These are phyloP conservation scores for Scleroderma citrinum DNA, from an alignment of 768 basidiomycete genomes.

Conservation along the genomic window DNA sequence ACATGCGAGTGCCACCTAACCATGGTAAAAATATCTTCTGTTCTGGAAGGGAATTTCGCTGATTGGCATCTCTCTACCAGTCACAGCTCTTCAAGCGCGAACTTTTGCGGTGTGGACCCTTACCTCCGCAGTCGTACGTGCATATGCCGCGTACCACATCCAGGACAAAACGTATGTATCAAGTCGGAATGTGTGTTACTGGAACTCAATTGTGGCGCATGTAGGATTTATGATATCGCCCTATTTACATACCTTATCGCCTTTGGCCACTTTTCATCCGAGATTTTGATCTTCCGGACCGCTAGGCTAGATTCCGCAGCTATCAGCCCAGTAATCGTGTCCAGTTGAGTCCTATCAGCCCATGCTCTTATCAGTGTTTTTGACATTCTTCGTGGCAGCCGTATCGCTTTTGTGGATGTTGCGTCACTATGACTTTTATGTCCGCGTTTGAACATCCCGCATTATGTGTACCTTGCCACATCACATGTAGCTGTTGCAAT, in stretches of 20 bases:
- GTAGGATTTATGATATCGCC: conserved; percentile 85
- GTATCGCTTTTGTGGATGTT: conserved; percentile 81
- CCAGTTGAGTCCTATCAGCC: conserved; percentile 53
- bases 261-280: conserved; percentile 83
- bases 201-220: conserved; percentile 3
- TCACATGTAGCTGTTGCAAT: too few species aligned
- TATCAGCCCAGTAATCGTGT: conserved; percentile 75
- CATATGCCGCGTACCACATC: conserved; percentile 88
- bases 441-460: conserved; percentile 31
- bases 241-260: conserved; percentile 86
- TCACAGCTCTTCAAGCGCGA: conserved; percentile 80
- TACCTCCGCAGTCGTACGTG: conserved; percentile 74
- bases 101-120: conserved; percentile 93
- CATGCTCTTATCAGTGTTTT: neutral
- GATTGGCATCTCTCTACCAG: conserved; percentile 34
- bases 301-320: conserved; percentile 55
- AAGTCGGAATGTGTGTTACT: conserved; percentile 4
- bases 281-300: conserved; percentile 77
- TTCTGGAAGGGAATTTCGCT: neutral
- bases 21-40: conserved; percentile 29
- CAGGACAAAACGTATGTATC: conserved; percentile 65
- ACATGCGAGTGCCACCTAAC: conserved; percentile 41
- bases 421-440: conserved; percentile 74
- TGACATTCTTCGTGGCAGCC: conserved; percentile 34
- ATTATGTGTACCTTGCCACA: neutral